Evolutionary conservation across 371 early-diverging fungal species (phyloP).

Genomic region (Catenaria anguillulae): DNA sequence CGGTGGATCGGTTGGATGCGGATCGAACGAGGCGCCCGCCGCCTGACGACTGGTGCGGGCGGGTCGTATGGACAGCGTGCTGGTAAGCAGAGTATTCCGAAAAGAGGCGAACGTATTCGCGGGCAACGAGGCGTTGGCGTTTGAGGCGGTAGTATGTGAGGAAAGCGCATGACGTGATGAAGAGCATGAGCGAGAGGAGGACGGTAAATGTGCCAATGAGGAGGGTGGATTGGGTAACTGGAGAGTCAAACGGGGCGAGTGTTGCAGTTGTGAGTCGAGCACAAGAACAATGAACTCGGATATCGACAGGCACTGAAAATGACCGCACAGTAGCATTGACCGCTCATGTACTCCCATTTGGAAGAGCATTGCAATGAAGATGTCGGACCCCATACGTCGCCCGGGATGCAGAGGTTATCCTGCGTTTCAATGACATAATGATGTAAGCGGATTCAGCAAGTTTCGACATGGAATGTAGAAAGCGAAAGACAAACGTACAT

Average conservation of each 20-base stretch:
- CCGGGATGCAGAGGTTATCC: not conserved
- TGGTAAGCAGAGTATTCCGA: not conserved
- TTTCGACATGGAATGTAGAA: not conserved
- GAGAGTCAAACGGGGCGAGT: no score
- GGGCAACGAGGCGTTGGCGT: not conserved
- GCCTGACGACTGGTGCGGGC: no score
- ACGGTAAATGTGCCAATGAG: not conserved
- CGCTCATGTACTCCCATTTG: not conserved
- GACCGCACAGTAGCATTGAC: not conserved
- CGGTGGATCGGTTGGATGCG: no score
- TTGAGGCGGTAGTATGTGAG: not conserved
- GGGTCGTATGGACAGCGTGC: no score
- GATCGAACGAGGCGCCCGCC: no score
- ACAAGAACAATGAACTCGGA: no score
- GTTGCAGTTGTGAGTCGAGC: no score
- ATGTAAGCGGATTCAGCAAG: no score
- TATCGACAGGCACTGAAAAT: no score
- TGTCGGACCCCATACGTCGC: not conserved
- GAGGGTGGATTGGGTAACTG: not conserved
- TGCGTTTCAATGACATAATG: not conserved
- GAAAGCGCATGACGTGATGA: not conserved
- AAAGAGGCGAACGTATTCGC: conserved; percentile 1
- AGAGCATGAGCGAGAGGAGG: not conserved
- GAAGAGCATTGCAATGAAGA: not conserved
- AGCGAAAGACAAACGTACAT: not conserved